These are phyloP conservation scores for Pythium aphanidermatum DNA, from an alignment of 352 stramenopile genomes.

Conservation along the genomic window DNA sequence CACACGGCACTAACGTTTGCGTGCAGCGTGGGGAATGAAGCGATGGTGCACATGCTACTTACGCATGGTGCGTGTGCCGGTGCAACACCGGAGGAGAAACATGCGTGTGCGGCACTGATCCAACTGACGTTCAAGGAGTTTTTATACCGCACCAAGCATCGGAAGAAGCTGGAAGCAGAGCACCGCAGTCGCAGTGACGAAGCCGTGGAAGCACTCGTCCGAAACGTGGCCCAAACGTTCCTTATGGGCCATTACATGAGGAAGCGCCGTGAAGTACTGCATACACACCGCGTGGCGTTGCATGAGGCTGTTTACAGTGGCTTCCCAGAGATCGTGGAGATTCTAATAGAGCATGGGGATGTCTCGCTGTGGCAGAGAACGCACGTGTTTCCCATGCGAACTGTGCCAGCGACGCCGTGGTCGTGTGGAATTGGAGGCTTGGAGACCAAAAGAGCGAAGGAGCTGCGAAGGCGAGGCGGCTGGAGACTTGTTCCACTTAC, in stretches of 20 bases:
- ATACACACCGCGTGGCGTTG: constrained; percentile 63
- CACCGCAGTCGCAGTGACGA: constrained; percentile 28
- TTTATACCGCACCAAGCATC: constrained; percentile 23
- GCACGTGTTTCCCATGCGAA: constrained; percentile 46
- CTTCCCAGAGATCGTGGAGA: constrained; percentile 38
- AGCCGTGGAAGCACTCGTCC: constrained; percentile 41
- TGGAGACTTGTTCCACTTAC: constrained; percentile 50
- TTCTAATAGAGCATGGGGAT: constrained; percentile 41
- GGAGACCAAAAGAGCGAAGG: background rate
- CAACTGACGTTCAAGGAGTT: constrained; percentile 52
- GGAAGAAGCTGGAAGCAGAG: background rate
- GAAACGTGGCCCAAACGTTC: constrained; percentile 55
- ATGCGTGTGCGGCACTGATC: constrained; percentile 55
- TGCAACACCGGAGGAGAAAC: constrained; percentile 39
- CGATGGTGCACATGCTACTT: constrained; percentile 66
- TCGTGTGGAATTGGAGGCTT: too few relatives aligned
- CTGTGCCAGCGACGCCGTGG: constrained; percentile 26
- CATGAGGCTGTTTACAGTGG: constrained; percentile 72
- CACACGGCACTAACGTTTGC: constrained; percentile 72
- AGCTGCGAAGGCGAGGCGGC: constrained; percentile 21
- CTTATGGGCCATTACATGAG: constrained; percentile 46
- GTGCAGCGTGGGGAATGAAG: constrained; percentile 60
- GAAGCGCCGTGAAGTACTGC: constrained; percentile 35
- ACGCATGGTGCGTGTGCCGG: constrained; percentile 44
- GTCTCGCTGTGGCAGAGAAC: constrained; percentile 55